Conservation (phyloP, 345 rosid genomes). For the Syzygium grande region DNA sequence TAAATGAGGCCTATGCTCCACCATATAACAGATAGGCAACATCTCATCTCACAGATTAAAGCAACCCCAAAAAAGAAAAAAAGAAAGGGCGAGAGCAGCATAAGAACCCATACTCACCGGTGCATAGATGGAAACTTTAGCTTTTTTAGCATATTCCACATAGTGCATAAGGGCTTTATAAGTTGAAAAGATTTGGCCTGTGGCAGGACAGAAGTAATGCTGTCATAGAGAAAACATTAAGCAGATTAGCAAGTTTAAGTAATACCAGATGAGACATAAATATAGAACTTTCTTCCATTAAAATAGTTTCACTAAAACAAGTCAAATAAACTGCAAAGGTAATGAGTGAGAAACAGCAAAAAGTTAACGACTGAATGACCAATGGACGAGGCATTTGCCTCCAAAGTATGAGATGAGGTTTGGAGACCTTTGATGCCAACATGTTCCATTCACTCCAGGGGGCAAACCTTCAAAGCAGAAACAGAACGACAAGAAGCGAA, state of each 20-base stretch:
- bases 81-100: background rate
- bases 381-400: background rate
- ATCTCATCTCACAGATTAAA: background rate
- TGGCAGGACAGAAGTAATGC: conserved; percentile 6
- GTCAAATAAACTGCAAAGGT: background rate
- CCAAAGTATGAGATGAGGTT: background rate
- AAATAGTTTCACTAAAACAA: background rate
- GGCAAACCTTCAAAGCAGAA: background rate
- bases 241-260: background rate
- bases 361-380: background rate
- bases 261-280: background rate
- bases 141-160: background rate
- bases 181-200: background rate
- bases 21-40: background rate
- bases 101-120: background rate
- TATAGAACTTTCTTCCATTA: background rate
- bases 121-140: background rate
- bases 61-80: background rate
- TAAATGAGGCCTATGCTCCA: background rate
- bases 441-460: background rate
- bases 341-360: background rate
- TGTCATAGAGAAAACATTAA: background rate
- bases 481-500: background rate
- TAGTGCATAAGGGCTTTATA: conserved; percentile 2
- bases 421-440: background rate